Percentiles rank a stretch among this genome's conserved stretches.
phyloP scores from a whole-genome alignment of 768 basidiomycete genomes.

The Pulveroboletus frians region DNA sequence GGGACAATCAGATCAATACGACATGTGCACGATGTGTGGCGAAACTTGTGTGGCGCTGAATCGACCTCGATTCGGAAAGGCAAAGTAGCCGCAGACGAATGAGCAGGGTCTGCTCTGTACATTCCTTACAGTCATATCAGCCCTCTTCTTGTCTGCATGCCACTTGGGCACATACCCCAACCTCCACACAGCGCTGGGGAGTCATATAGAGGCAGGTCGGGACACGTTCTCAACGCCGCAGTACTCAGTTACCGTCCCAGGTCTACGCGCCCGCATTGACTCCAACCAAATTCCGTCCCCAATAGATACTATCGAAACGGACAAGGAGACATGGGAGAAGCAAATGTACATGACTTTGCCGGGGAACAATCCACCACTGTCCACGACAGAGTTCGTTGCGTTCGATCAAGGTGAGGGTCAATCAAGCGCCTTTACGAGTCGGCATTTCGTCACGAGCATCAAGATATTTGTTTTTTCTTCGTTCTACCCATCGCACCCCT shows the following conservation, averaged over 20 bases:
- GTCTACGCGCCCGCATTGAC: constrained; percentile 79
- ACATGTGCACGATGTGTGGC: not conserved
- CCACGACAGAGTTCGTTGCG: constrained; percentile 84
- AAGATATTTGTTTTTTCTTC: not conserved
- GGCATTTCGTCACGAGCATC: not conserved
- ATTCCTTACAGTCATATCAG: not conserved
- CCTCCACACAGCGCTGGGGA: constrained; percentile 58
- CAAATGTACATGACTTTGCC: constrained; percentile 63
- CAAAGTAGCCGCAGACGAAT: not conserved
- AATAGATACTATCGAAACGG: constrained; percentile 69
- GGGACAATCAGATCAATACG: not conserved
- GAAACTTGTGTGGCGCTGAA: not conserved
- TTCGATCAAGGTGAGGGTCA: constrained; percentile 74
- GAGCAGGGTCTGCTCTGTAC: not conserved
- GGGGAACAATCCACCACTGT: constrained; percentile 65
- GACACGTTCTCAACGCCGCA: not conserved
- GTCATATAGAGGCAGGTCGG: constrained; percentile 36
- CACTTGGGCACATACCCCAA: constrained; percentile 41
- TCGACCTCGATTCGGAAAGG: constrained; percentile 11
- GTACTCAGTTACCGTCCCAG: constrained; percentile 33
- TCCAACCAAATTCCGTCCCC: constrained; percentile 90
- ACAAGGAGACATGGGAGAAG: constrained; percentile 74
- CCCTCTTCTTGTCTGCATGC: constrained; percentile 10
- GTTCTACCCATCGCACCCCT: not conserved
- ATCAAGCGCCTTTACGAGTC: not conserved